A percentile compares a stretch with the other conserved stretches of the same genome.
phyloP scores from a whole-genome alignment of 768 basidiomycete genomes.

The Russula vinacea region DNA sequence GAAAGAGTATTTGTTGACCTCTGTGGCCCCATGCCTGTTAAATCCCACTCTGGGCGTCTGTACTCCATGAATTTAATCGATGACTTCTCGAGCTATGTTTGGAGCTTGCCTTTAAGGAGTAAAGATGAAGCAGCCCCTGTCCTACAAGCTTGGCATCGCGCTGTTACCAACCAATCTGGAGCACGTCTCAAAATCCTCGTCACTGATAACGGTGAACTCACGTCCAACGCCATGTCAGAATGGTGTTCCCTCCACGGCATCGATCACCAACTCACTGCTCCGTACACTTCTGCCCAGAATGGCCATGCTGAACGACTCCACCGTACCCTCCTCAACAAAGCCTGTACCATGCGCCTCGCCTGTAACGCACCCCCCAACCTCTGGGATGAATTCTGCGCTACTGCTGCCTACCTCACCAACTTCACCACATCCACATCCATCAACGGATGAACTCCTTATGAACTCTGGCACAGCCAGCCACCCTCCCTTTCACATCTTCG shows the following conservation, averaged over 20 bases:
- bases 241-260: not conserved
- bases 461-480: not conserved
- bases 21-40: not conserved
- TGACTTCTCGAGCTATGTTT: not conserved
- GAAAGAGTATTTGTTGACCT: not conserved
- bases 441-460: not conserved
- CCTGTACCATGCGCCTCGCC: too few species aligned
- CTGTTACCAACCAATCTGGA: not conserved
- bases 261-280: not conserved
- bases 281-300: too few species aligned
- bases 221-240: accelerated
- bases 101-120: not conserved
- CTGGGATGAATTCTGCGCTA: constrained; percentile 10
- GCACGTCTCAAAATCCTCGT: not conserved
- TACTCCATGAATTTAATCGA: not conserved
- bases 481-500: too few species aligned
- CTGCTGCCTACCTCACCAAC: not conserved
- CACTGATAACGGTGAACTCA: not conserved
- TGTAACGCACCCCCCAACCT: too few species aligned
- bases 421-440: not conserved
- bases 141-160: not conserved
- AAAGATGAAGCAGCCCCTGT: not conserved
- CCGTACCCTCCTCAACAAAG: too few species aligned
- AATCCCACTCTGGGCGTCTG: not conserved
- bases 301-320: too few species aligned